Percentiles rank a stretch among this genome's conserved stretches.
These are phyloP conservation scores for Cyclotella distinguenda DNA, from an alignment of 108 stramenopile genomes.

Conservation along the genomic window DNA sequence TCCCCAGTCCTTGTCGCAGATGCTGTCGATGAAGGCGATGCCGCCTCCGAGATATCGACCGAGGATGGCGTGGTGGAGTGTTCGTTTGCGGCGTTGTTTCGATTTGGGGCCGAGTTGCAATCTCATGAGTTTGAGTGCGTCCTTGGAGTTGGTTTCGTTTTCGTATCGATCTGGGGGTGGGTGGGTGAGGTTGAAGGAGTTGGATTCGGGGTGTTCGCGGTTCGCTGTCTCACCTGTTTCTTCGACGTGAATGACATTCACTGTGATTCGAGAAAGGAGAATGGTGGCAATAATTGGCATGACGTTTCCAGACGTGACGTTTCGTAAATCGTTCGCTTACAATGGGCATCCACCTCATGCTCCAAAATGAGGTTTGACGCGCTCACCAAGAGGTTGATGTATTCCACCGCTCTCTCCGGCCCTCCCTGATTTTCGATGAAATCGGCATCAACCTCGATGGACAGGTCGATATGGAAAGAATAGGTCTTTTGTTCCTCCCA, in stretches of 20 bases:
- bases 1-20: slow-evolving; percentile 31
- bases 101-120: not conserved
- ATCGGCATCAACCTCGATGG: slow-evolving; percentile 23
- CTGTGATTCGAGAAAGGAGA: not conserved
- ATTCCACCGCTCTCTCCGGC: slow-evolving; percentile 18
- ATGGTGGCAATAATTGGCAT: no score
- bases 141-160: slow-evolving; percentile 13
- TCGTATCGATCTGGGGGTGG: slow-evolving; percentile 13
- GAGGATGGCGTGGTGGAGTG: slow-evolving; percentile 27
- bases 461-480: slow-evolving; percentile 23
- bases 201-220: not conserved
- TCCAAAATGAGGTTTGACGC: slow-evolving; percentile 32
- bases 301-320: no score
- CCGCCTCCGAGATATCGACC: slow-evolving; percentile 41
- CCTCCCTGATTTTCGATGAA: slow-evolving; percentile 33
- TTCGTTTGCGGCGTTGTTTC: slow-evolving; percentile 8
- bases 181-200: not conserved
- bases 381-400: slow-evolving; percentile 34
- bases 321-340: not conserved
- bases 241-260: slow-evolving; percentile 28
- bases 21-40: slow-evolving; percentile 34
- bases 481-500: slow-evolving; percentile 33
- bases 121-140: slow-evolving; percentile 20
- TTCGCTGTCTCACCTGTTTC: slow-evolving; percentile 12
- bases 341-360: slow-evolving; percentile 42